Evolutionary conservation across 106 monocot genomes (phyloP), one percentile per base, ranked within the genome.

Genomic region (Amphibolis antarctica): DNA sequence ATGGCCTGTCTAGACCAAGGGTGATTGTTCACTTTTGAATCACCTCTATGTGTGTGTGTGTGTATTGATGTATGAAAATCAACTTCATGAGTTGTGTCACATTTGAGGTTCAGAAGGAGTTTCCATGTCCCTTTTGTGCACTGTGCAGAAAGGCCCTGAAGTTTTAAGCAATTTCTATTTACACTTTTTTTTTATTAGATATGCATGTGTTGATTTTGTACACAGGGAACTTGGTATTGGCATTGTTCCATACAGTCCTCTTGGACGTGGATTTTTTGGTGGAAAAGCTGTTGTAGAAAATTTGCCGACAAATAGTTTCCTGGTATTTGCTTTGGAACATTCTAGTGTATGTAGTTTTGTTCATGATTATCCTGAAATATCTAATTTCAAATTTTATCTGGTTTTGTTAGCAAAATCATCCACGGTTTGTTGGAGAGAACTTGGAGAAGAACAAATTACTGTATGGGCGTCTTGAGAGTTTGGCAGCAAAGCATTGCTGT

Each of bases 191-290:
- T 56, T 21, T 57, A 59, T 31, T 4, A 36, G 25, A 29, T 36
- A 31, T 49, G 28, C 12, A 2, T 55, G n/a, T 9, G 11, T 1
- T 30, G 27, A 42, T 21, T 52, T 56, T 9, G 12, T 28, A 25
- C 24, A 6, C 65, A 82, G 81, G 57, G 77, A 74, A 70, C 70
- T 81, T 78, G 83, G 78, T 5, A 88, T 88, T 78, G 75, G 77
- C 43, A 75, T 88, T 22, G 84, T 88, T 59, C 69, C 84, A 49
- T 88, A 88, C 55, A 84, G 84, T 53, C 88, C 88, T 28, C 81
- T 88, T 64, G 81, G 81, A 11, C 75, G 79, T 48, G 84, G 83
- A 17, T 82, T 81, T 63, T 79, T 88, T 69, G 84, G 71, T 76
- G 83, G 79, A 47, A 88, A 60, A 56, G 77, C 49, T 59, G 61